phyloP scores from a whole-genome alignment of 1,139 yeast genomes.

The Lodderomyces elongisporus region DNA sequence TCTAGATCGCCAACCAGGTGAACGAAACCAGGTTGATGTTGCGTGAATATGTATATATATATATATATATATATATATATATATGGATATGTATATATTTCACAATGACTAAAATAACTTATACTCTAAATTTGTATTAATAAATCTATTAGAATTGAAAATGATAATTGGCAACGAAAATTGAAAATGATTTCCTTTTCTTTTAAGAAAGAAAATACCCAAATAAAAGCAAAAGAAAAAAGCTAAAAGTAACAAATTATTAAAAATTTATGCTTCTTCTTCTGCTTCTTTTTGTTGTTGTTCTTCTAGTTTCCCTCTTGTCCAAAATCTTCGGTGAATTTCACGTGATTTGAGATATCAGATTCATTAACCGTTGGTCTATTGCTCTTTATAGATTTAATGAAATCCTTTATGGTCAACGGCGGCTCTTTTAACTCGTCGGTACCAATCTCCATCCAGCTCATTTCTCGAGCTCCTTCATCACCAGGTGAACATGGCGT shows the following conservation, averaged over 20 bases:
- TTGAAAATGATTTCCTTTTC: too few species aligned
- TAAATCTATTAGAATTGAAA: too few species aligned
- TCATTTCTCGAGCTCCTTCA: slow-evolving; percentile 76
- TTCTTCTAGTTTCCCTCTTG: slow-evolving; percentile 76
- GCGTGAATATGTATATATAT: too few species aligned
- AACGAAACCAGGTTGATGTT: too few species aligned
- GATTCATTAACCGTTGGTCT: slow-evolving; percentile 90
- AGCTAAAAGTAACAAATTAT: too few species aligned
- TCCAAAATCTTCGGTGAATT: slow-evolving; percentile 92
- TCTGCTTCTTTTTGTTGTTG: not conserved
- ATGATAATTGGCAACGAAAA: too few species aligned
- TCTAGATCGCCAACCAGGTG: slow-evolving; percentile 18
- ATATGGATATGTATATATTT: too few species aligned
- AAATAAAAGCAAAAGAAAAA: too few species aligned
- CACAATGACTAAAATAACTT: too few species aligned
- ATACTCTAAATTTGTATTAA: too few species aligned
- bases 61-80: too few species aligned
- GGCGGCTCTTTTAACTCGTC: slow-evolving; percentile 89
- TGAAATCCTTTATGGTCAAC: slow-evolving; percentile 83
- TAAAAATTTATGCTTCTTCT: not conserved
- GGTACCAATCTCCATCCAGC: slow-evolving; percentile 88
- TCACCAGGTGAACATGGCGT: slow-evolving; percentile 99
- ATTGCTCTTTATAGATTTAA: slow-evolving; percentile 85
- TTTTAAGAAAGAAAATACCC: too few species aligned
- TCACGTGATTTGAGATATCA: slow-evolving; percentile 77